These are phyloP conservation scores for Thalassiosira mediterranea DNA, from an alignment of 352 stramenopile genomes.

Conservation along the genomic window DNA sequence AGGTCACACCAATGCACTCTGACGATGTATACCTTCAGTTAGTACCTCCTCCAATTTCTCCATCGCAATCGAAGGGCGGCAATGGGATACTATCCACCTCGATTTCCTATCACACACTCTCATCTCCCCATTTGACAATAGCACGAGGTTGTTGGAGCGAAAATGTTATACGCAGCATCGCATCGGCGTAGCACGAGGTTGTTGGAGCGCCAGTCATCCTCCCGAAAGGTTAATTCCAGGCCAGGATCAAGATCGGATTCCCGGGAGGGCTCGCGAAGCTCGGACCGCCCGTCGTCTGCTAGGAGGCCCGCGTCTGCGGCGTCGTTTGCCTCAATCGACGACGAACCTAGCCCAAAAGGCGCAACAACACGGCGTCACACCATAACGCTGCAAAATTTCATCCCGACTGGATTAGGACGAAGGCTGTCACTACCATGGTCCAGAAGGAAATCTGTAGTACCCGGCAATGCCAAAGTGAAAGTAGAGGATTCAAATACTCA, in stretches of 20 bases:
- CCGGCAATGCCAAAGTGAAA: background rate
- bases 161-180: background rate
- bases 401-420: background rate
- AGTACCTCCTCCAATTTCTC: no score
- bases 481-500: background rate
- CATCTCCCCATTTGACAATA: no score
- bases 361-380: background rate
- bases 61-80: no score
- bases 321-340: background rate
- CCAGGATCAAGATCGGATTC: background rate
- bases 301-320: background rate
- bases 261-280: background rate
- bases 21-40: no score
- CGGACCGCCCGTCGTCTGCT: background rate
- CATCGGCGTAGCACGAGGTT: background rate
- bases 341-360: background rate
- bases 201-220: background rate
- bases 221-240: background rate
- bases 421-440: background rate
- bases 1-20: no score
- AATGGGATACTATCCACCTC: no score
- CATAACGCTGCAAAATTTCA: background rate
- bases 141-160: no score
- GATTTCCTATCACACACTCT: no score
- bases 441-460: background rate